These are phyloP conservation scores for Suillus subaureus DNA, from an alignment of 768 basidiomycete species.

Conservation along the genomic window DNA sequence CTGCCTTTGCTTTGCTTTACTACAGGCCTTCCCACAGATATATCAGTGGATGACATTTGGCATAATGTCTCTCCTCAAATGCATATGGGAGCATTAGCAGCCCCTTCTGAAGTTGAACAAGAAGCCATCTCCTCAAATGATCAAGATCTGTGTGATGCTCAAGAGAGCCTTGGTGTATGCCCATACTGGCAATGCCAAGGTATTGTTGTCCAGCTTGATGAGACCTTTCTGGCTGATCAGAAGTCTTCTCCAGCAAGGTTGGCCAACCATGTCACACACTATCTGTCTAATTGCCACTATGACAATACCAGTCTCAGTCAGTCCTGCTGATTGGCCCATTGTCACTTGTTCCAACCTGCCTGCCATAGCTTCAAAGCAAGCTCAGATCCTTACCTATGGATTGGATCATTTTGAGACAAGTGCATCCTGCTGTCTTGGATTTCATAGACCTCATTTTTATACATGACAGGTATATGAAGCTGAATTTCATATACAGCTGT, in stretches of 20 bases:
- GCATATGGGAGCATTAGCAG: not conserved
- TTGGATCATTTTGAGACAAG: not conserved
- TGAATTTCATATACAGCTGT: not conserved
- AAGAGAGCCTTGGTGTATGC: constrained; percentile 2
- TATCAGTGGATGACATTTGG: too few species aligned
- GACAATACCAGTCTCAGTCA: not conserved
- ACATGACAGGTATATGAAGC: not conserved
- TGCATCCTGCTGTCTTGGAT: too few species aligned
- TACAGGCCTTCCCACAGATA: too few species aligned
- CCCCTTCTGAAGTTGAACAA: not conserved
- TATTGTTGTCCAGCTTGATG: not conserved
- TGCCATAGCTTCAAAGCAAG: not conserved
- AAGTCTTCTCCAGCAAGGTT: not conserved
- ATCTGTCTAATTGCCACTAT: not conserved
- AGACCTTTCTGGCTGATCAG: not conserved
- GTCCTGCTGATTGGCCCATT: not conserved
- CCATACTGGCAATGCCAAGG: constrained; percentile 7
- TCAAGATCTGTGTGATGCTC: not conserved
- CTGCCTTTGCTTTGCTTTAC: too few species aligned
- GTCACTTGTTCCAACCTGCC: not conserved
- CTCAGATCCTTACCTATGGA: not conserved
- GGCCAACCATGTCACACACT: not conserved
- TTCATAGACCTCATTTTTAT: too few species aligned
- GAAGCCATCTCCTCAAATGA: not conserved
- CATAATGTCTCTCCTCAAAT: too few species aligned